Percentiles rank a stretch among this genome's conserved stretches.
Evolutionary conservation across 2,329 filamentous ascomycete genomes (phyloP).

Genomic region (Venturia carpophila): DNA sequence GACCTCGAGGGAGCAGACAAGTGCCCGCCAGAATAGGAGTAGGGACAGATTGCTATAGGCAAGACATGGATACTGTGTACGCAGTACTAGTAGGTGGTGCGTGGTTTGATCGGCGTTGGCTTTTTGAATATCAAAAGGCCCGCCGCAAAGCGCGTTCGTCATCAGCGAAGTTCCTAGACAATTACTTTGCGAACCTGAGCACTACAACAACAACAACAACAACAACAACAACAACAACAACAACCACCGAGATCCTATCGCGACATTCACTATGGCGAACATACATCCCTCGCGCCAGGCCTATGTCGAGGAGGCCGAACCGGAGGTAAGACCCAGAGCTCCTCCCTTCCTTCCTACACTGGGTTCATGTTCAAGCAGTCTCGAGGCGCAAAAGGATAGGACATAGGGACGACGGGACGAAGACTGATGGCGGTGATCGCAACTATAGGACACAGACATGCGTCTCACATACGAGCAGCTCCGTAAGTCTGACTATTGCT

Average conservation of each 20-base stretch:
- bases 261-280: slow-evolving; percentile 16
- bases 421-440: slow-evolving; percentile 28
- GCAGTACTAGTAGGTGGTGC: neutral
- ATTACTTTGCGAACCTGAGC: neutral
- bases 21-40: neutral
- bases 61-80: no score
- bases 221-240: neutral
- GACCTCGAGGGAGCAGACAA: neutral
- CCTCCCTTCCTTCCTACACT: slow-evolving; percentile 26
- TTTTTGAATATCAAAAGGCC: neutral
- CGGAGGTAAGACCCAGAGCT: slow-evolving; percentile 48
- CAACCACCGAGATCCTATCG: neutral
- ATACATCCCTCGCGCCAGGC: slow-evolving; percentile 87
- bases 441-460: slow-evolving; percentile 19
- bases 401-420: neutral
- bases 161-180: neutral
- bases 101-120: neutral
- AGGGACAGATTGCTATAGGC: neutral
- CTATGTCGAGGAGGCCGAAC: slow-evolving; percentile 78
- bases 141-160: neutral
- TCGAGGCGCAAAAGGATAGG: neutral
- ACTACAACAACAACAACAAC: neutral
- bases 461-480: slow-evolving; percentile 22
- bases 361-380: slow-evolving; percentile 16
- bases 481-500: slow-evolving; percentile 5